Percentiles rank a stretch among this genome's conserved stretches.
Conservation (phyloP, 805 yeast species). For the Ogataea kodamae region DNA sequence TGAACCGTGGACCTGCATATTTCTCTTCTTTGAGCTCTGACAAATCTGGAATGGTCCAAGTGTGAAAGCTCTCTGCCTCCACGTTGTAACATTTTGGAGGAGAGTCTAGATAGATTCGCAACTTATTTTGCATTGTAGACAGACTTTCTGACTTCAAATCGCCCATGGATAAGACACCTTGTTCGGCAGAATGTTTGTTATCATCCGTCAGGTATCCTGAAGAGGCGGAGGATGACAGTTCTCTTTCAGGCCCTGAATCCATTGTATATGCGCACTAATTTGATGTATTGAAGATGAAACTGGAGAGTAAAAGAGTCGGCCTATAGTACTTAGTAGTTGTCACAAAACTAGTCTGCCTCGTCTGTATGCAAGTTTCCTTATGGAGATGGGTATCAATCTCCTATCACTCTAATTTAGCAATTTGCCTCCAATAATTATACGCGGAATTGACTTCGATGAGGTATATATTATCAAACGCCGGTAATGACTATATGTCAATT, state of each 20-base stretch:
- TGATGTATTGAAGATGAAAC: too few relatives aligned
- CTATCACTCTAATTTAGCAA: constrained; percentile 4
- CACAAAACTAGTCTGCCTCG: too few relatives aligned
- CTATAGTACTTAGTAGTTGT: too few relatives aligned
- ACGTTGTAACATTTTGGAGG: constrained; percentile 33
- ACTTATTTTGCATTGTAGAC: constrained; percentile 22
- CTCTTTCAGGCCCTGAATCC: constrained; percentile 21
- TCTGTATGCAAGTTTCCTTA: not conserved
- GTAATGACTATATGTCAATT: too few relatives aligned
- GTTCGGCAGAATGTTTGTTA: constrained; percentile 11
- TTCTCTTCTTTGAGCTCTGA: constrained; percentile 34
- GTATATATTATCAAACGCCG: too few relatives aligned
- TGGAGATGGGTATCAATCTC: constrained; percentile 2
- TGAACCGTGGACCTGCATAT: constrained; percentile 41
- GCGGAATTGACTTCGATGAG: too few relatives aligned
- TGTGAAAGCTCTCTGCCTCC: constrained; percentile 30
- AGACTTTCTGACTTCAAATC: constrained; percentile 8
- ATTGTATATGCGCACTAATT: constrained; percentile 10
- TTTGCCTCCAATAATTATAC: constrained; percentile 11
- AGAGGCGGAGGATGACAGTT: constrained; percentile 22
- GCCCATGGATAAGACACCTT: constrained; percentile 5
- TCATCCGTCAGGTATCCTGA: constrained; percentile 24
- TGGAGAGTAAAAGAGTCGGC: too few relatives aligned
- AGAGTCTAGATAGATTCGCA: constrained; percentile 21
- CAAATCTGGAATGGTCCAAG: constrained; percentile 40